A percentile compares a stretch with the other conserved stretches of the same genome.
phyloP scores from a whole-genome alignment of 768 basidiomycete species.

The Suillus subalutaceus region DNA sequence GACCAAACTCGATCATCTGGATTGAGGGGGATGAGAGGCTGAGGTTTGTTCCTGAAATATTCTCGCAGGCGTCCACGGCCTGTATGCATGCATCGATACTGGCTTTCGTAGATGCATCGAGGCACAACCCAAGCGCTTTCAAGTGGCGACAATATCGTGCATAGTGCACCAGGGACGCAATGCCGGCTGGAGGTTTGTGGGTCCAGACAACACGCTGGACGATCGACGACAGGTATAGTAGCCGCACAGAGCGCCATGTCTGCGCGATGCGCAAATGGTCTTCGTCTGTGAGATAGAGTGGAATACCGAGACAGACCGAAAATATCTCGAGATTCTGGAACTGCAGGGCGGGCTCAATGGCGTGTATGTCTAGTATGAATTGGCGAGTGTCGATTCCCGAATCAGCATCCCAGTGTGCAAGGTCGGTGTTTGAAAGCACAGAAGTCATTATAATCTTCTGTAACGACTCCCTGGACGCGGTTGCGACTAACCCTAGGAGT shows the following conservation, averaged over 20 bases:
- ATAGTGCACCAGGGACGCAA: background rate
- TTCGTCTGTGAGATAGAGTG: constrained; percentile 6
- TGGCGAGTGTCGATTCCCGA: background rate
- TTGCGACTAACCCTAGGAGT: background rate
- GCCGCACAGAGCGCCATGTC: constrained; percentile 1
- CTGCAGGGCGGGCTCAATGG: constrained; percentile 3
- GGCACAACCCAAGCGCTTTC: constrained; percentile 1
- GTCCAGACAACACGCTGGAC: background rate
- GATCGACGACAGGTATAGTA: background rate
- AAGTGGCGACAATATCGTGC: background rate
- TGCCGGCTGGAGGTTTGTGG: background rate
- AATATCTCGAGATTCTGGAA: constrained; percentile 4
- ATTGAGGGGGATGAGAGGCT: background rate
- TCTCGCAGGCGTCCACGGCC: background rate
- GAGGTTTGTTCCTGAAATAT: background rate
- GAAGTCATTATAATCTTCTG: constrained; percentile 4
- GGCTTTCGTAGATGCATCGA: constrained; percentile 4
- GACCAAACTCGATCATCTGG: constrained; percentile 4
- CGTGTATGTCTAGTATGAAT: constrained; percentile 5
- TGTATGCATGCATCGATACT: background rate
- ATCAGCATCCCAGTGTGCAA: background rate
- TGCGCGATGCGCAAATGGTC: constrained; percentile 3
- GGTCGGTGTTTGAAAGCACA: background rate
- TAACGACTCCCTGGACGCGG: background rate
- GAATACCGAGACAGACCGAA: constrained; percentile 5